Base-by-base conservation (phyloP, 2,329 filamentous ascomycete species). In the Fusarium sp. region DNA sequence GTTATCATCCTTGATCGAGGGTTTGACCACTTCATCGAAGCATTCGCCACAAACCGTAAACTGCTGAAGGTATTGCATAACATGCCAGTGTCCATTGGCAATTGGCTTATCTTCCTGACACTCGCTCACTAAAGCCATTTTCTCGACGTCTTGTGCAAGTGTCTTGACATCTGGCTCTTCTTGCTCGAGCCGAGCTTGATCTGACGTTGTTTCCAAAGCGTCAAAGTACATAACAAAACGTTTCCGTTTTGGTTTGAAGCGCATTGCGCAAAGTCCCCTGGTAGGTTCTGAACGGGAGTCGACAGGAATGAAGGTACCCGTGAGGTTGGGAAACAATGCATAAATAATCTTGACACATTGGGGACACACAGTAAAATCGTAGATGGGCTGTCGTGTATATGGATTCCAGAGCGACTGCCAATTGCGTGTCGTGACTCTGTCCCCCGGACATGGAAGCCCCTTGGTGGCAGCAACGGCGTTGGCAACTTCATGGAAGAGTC, bases 41-140 rank as follows among this genome's bases (percentile, higher is more conserved):
- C 95, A 98, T 79, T 95, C 93, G 70, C 92, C 89, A 79, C 95
- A 98, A 6, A 97, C 91, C 1, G 92, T 94, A 74, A 97, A 89
- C 50, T 94, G 88, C 0, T 92, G 92, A 0, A 97, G 82, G 16
- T 88, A 84, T 1, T 92, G 89, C 78, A 97, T 93, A 59, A 88
- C 90, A 78, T 97, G 90, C 95, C 95, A 98, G 42, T 86, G 83
- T 15, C 85, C 86, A 58, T 89, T 86, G n/a, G 83, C 79, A 4
- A 91, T 80, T 7, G 89, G 84, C n/a, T 84, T 86, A 76, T 92
- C 89, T 34, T 89, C 85, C 22, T 83, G 83, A 76, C 93, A 97
- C 76, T 93, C 89, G 5, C 87, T 84, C 29, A 88, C 79, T 7
- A 82, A 80, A 22, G 85, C 85, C 62, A 91, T 83, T 34, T 87